A percentile compares a stretch with the other conserved stretches of the same genome.
phyloP scores from a whole-genome alignment of 1,284 basidiomycete species.

The Austropuccinia psidii region DNA sequence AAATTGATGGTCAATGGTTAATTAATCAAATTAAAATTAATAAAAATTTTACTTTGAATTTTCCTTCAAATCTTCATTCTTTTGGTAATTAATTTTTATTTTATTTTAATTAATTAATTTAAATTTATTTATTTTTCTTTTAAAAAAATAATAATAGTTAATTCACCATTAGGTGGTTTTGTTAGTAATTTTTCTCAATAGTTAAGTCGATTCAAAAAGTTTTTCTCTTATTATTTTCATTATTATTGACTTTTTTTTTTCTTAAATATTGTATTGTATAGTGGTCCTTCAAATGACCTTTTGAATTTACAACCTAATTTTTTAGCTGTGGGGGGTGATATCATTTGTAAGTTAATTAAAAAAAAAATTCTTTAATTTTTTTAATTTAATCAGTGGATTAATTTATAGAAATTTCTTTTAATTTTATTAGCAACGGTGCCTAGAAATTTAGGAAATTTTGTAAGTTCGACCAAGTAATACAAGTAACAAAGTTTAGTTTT shows the following conservation, averaged over 20 bases:
- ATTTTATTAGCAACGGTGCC: constrained; percentile 11
- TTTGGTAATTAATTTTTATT: background rate
- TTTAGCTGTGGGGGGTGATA: constrained; percentile 25
- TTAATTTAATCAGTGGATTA: background rate
- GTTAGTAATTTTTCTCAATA: constrained; percentile 15
- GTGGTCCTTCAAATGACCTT: constrained; percentile 28
- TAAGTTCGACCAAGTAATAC: background rate
- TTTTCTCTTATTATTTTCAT: background rate
- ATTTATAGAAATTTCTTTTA: background rate
- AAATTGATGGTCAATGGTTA: constrained; percentile 6
- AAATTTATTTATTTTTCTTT: background rate
- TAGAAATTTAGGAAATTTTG: constrained; percentile 13
- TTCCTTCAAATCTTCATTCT: background rate
- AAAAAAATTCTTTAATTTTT: background rate
- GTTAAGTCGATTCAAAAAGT: background rate
- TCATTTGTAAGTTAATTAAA: constrained; percentile 9
- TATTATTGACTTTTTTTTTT: background rate
- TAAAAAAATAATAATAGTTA: background rate
- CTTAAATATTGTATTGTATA: background rate
- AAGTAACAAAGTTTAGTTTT: background rate
- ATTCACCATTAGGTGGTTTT: background rate
- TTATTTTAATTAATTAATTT: background rate
- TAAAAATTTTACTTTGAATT: constrained; percentile 4
- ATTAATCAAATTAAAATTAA: background rate
- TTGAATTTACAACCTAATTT: constrained; percentile 10